These are phyloP conservation scores for Lactarius pseudohatsudake DNA, from an alignment of 768 basidiomycete genomes.

Conservation along the genomic window DNA sequence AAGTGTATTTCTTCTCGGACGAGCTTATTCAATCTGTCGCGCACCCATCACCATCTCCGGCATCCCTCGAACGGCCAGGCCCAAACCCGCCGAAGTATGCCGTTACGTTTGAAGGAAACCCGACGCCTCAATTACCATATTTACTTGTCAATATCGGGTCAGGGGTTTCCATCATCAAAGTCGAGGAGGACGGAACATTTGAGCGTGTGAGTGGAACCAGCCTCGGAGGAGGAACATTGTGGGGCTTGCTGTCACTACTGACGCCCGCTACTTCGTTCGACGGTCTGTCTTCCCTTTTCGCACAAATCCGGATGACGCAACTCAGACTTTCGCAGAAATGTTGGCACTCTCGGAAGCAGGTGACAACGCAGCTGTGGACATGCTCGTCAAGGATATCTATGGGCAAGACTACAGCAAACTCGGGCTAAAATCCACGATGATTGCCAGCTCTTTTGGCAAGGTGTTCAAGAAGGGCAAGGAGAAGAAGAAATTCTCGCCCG, in stretches of 20 bases:
- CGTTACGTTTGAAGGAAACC: slow-evolving; percentile 82
- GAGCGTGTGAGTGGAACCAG: slow-evolving; percentile 98
- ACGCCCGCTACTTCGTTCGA: slow-evolving; percentile 97
- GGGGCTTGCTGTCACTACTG: slow-evolving; percentile 91
- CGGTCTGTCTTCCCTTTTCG: slow-evolving; percentile 60
- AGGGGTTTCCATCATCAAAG: slow-evolving; percentile 96
- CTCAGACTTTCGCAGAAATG: slow-evolving; percentile 70
- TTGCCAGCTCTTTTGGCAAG: slow-evolving; percentile 97
- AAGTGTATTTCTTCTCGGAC: slow-evolving; percentile 98
- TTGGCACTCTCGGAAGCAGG: slow-evolving; percentile 89
- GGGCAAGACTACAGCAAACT: slow-evolving; percentile 95
- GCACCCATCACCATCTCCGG: slow-evolving; percentile 35
- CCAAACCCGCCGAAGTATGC: slow-evolving; percentile 88
- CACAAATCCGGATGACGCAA: slow-evolving; percentile 10
- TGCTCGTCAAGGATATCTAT: slow-evolving; percentile 99
- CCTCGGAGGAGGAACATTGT: slow-evolving; percentile 94
- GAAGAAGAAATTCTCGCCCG: slow-evolving; percentile 77
- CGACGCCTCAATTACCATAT: slow-evolving; percentile 89
- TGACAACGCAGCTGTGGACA: slow-evolving; percentile 92
- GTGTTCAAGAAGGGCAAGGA: slow-evolving; percentile 89
- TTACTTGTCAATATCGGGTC: slow-evolving; percentile 97
- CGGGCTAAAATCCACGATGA: slow-evolving; percentile 96
- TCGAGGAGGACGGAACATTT: slow-evolving; percentile 91
- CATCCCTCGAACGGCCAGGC: slow-evolving; percentile 73
- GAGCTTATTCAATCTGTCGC: slow-evolving; percentile 79